Conservation (phyloP, 495 filamentous ascomycete genomes). For the Neurospora sp. region DNA sequence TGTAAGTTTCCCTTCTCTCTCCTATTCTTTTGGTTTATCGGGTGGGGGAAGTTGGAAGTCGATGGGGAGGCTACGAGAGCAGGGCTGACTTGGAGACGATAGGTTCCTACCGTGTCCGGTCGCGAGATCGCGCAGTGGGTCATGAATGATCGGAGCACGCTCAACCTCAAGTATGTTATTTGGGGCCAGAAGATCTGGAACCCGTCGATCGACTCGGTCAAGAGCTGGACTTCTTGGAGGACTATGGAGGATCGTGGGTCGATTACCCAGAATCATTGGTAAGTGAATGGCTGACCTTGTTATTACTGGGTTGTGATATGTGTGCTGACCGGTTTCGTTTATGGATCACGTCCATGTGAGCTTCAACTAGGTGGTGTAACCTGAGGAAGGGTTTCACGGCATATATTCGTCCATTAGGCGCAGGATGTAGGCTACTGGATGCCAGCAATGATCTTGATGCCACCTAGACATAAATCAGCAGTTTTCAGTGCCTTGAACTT, state of each 20-base stretch:
- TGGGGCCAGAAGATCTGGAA: slow-evolving; percentile 44
- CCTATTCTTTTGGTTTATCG: too few species aligned
- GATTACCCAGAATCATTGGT: slow-evolving; percentile 33
- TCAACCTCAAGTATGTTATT: slow-evolving; percentile 38
- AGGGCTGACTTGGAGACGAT: background rate
- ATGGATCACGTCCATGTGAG: slow-evolving; percentile 19
- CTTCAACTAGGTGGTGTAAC: slow-evolving; percentile 6
- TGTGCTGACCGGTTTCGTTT: background rate
- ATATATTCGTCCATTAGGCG: background rate
- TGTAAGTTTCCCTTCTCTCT: background rate
- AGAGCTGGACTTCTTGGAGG: slow-evolving; percentile 29
- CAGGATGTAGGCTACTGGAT: background rate
- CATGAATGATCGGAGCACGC: slow-evolving; percentile 28
- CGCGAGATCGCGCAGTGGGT: slow-evolving; percentile 35
- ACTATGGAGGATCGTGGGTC: slow-evolving; percentile 31
- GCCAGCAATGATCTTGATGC: too few species aligned
- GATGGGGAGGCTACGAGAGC: background rate
- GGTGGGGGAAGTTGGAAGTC: too few species aligned
- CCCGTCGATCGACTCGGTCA: slow-evolving; percentile 19
- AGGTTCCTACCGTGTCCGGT: slow-evolving; percentile 20
- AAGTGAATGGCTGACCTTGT: background rate
- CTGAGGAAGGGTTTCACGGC: background rate
- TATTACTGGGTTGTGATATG: background rate
- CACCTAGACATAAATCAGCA: background rate
- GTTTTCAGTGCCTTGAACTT: background rate